phyloP scores from a whole-genome alignment of 179 eudicot species.

The Beta corolliflora region DNA sequence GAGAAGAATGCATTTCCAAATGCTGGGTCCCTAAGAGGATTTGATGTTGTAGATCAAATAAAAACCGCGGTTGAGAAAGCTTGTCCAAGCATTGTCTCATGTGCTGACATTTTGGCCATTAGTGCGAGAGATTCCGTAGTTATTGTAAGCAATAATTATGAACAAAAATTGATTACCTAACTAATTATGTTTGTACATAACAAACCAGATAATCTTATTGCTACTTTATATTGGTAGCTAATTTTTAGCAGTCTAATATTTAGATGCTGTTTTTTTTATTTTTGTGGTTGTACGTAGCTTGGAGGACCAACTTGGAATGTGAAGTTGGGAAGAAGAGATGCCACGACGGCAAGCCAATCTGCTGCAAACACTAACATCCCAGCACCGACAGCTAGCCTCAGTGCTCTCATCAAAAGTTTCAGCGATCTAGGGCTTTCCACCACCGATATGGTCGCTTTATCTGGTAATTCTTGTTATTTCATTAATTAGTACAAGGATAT shows the following conservation, averaged over 20 bases:
- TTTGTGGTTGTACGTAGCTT: constrained; percentile 42
- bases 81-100: constrained; percentile 75
- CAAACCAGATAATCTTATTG: not conserved
- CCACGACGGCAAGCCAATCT: constrained; percentile 63
- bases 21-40: constrained; percentile 61
- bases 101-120: constrained; percentile 75
- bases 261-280: not conserved
- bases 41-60: constrained; percentile 67
- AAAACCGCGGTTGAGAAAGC: constrained; percentile 63
- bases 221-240: not conserved
- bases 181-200: not conserved
- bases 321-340: constrained; percentile 81
- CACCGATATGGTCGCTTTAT: constrained; percentile 73
- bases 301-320: constrained; percentile 81
- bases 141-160: constrained; percentile 36
- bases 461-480: constrained; percentile 40
- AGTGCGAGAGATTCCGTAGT: constrained; percentile 70
- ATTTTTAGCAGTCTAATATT: no score
- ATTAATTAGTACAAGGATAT: no score
- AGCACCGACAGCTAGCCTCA: constrained; percentile 59
- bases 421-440: constrained; percentile 59
- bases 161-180: not conserved
- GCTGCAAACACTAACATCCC: constrained; percentile 82
- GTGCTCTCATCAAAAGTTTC: constrained; percentile 57
- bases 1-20: constrained; percentile 76